Evolutionary conservation across 2,329 filamentous ascomycete species (phyloP), one percentile per base, ranked within the genome.

Genomic region (Aspergillus versicolor): DNA sequence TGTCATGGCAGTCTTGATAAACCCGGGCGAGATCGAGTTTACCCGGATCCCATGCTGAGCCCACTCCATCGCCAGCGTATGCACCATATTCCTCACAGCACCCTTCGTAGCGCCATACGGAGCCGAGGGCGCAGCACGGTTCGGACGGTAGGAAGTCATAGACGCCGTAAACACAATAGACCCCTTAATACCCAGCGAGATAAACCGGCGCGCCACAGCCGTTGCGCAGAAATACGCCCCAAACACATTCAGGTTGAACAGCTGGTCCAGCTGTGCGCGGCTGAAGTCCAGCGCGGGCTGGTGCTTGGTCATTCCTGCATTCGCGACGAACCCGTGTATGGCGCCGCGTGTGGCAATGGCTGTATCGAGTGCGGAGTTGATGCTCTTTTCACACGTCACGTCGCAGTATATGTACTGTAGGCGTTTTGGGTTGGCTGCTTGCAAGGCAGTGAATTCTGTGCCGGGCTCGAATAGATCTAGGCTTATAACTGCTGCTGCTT

Each of bases 71-170:
- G 76, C 77, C 12, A 74, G 61, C n/a, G 69, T 68, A 40, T 52
- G 49, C 67, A 64, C 21, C 63, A 66, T 69, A 37, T 67, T 63
- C 40, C 65, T 58, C 53, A 68, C 65, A 15, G 75, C 78, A 19
- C 73, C 78, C 65, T 81, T 80, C 51, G 75, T 77, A 15, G 70
- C 76, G 38, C 76, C 75, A 44, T 80, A 81, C 0, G 79, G 76
- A 0, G 81, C 81, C 5, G 80, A 82, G 2, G 81, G 81, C 9
- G 78, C 80, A 13, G 79, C 80, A 17, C 79, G 71, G 65, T 81
- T 81, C 1, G 78, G 78, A 2, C 78, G 73, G 64, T 82, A 79
- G 3, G 72, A 76, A 3, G 79, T 78, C 77, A 81, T 81, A 57
- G 70, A 74, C 1, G 78, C 74, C 5, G 79, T 81, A 65, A 81